These are phyloP conservation scores for Gloeophyllum trabeum DNA, from an alignment of 768 basidiomycete species.

Conservation along the genomic window DNA sequence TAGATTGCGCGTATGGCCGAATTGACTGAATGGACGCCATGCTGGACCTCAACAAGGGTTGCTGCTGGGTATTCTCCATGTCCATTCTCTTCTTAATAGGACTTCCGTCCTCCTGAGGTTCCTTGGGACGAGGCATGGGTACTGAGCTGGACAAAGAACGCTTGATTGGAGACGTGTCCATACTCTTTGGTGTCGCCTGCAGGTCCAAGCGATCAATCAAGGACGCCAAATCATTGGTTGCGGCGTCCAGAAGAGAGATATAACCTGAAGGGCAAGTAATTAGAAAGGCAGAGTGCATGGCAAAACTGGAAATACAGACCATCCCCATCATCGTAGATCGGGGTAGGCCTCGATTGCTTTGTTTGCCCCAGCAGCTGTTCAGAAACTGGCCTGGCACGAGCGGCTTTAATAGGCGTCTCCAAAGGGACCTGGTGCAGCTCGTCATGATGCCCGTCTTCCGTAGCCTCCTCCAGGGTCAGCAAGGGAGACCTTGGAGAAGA, in stretches of 20 bases:
- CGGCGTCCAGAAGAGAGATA: conserved; percentile 64
- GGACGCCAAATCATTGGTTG: conserved; percentile 69
- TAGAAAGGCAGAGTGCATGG: conserved; percentile 1
- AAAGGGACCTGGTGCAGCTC: conserved; percentile 2
- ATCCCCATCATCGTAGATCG: conserved; percentile 40
- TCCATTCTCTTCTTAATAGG: conserved; percentile 6
- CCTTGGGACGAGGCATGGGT: conserved; percentile 13
- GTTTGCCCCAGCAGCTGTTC: conserved; percentile 45
- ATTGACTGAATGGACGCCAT: conserved; percentile 35
- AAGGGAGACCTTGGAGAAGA: conserved; percentile 10
- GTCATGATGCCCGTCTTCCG: conserved; percentile 33
- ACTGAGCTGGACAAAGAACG: conserved; percentile 9
- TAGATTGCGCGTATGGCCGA: conserved; percentile 33
- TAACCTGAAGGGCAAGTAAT: conserved; percentile 27
- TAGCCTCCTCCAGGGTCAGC: conserved; percentile 40
- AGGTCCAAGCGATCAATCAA: conserved; percentile 76
- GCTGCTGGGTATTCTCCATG: conserved; percentile 25
- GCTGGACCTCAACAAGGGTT: conserved; percentile 20
- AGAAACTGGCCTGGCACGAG: conserved; percentile 45
- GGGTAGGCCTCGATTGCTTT: conserved; percentile 33
- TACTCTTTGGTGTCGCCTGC: conserved; percentile 50
- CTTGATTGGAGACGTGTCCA: too few species aligned
- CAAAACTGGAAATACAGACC: conserved; percentile 21
- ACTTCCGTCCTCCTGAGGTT: conserved; percentile 10
- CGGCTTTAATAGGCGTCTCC: conserved; percentile 26